Evolutionary conservation across 192 early-diverging fungal species (phyloP), one percentile per base, ranked within the genome.

Genomic region (Spizellomyces punctatus): DNA sequence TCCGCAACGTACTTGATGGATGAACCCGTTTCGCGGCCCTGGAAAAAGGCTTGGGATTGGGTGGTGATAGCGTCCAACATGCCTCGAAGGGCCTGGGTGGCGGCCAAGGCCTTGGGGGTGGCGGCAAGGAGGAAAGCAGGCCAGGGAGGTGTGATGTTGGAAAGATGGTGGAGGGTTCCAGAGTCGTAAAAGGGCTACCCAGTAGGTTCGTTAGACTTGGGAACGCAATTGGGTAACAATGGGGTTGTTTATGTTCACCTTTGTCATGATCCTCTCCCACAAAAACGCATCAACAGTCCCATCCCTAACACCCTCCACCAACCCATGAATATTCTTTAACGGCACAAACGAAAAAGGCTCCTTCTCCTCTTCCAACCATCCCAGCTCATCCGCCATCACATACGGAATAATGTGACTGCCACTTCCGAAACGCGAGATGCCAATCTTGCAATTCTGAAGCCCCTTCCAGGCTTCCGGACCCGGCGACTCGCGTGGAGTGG

Each of bases 191-290:
- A 86, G 5, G 90, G 87, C 67, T 74, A 58, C 10, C 54, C 63
- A 74, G 10, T 57, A 41, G 46, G 41, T 7, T 48, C 0, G n/a
- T 14, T 41, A 49, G 27, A 36, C 27, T 36, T 36, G 27, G 3
- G 3, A 36, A 36, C 3, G 27, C 27, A 36, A 36, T 36, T 36
- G 27, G 1, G 27, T 36, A 36, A 36, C 0, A 3, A 2, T 3
- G 46, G 48, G 17, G 10, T 14, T 41, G 22, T 41, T 16, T 61
- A 16, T 17, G 36, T n/a, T 16, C 45, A 71, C 75, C 75, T 96
- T 93, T 71, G 93, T 96, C n/a, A 94, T 96, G 44, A 94, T 90
- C 0, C 87, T 83, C 68, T 96, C 95, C 95, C 95, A 96, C 69
- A 96, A 79, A 63, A 96, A 96, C 7, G 88, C 91, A 78, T 95